Evolutionary conservation across 2,329 filamentous ascomycete genomes (phyloP).

Genomic region (Rhytidhysteron rufulum): DNA sequence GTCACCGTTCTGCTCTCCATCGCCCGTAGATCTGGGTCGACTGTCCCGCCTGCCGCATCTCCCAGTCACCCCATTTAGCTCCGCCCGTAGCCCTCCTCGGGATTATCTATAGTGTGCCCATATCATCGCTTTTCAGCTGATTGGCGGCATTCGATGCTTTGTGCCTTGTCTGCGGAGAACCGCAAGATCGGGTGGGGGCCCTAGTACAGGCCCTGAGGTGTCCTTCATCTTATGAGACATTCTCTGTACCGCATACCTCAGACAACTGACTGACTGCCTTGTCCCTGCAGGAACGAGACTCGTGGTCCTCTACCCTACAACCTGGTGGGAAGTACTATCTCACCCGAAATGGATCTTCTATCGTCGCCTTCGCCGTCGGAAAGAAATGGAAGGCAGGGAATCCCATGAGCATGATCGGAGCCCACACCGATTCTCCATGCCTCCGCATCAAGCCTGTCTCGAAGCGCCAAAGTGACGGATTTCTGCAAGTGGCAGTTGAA

Average conservation of each 20-base stretch:
- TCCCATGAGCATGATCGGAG: conserved; percentile 86
- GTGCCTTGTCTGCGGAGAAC: no score
- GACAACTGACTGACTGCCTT: background rate
- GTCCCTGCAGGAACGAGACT: conserved; percentile 67
- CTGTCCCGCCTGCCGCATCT: background rate
- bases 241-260: background rate
- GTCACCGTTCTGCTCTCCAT: background rate
- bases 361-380: conserved; percentile 89
- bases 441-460: conserved; percentile 91
- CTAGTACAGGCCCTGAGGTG: no score
- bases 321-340: conserved; percentile 95
- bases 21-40: no score
- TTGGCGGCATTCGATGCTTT: no score
- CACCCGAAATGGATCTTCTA: conserved; percentile 87
- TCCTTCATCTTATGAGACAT: background rate
- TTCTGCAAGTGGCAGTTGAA: conserved; percentile 92
- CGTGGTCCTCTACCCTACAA: conserved; percentile 74
- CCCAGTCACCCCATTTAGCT: background rate
- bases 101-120: no score
- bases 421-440: conserved; percentile 92
- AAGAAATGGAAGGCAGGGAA: conserved; percentile 89
- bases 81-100: no score
- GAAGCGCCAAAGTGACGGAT: conserved; percentile 81
- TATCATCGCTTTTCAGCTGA: no score
- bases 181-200: no score